These are phyloP conservation scores for Metrosideros polymorpha DNA, from an alignment of 441 rosid species.

Conservation along the genomic window DNA sequence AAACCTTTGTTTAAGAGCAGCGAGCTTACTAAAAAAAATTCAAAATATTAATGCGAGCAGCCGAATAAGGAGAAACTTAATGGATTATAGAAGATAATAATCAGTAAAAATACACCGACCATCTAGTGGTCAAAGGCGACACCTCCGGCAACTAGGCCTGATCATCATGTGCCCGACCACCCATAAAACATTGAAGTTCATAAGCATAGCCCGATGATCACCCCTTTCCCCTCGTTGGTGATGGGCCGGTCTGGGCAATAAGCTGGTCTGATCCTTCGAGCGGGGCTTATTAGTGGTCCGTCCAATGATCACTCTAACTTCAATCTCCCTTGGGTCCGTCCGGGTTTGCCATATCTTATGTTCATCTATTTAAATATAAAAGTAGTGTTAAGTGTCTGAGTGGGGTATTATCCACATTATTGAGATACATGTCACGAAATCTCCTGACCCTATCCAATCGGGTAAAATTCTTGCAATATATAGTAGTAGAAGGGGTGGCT, in stretches of 20 bases:
- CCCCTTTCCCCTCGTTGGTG: not conserved
- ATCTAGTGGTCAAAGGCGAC: not conserved
- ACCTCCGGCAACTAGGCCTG: not conserved
- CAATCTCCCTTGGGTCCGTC: not conserved
- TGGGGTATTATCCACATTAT: not conserved
- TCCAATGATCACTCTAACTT: not conserved
- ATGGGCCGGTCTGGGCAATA: not conserved
- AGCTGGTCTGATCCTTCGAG: not conserved
- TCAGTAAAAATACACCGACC: not conserved
- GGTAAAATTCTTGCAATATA: not conserved
- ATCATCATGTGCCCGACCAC: not conserved
- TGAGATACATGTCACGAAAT: not conserved
- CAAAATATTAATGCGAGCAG: accelerated
- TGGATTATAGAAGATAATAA: not conserved
- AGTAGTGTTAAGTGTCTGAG: not conserved
- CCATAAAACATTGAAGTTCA: not conserved
- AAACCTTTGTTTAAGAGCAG: not conserved
- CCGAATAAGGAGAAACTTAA: not conserved
- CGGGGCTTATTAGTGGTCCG: not conserved
- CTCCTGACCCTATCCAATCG: not conserved
- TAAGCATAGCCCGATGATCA: not conserved
- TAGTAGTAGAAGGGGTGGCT: not conserved
- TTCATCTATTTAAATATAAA: not conserved
- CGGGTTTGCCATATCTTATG: not conserved
- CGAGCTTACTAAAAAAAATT: not conserved